Evolutionary conservation across 495 filamentous ascomycete genomes (phyloP), one percentile per base, ranked within the genome.

Genomic region (Recurvomyces mirabilis): DNA sequence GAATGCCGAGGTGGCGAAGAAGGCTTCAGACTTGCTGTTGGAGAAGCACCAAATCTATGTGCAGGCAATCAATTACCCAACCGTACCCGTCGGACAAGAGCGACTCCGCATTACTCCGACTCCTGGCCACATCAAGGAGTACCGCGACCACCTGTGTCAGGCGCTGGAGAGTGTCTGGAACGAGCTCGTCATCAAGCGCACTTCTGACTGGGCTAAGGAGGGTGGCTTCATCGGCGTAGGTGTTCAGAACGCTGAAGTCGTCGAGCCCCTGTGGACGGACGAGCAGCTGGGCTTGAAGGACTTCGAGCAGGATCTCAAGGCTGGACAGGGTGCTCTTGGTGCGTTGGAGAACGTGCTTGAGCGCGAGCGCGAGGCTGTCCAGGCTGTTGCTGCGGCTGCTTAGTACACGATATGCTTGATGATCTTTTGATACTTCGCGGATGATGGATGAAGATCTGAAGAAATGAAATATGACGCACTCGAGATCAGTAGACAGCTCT

Each of bases 31-130:
- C 60, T 74, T 87, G 59, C 77, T 94, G 5, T 70, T 98, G 7
- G 77, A 84, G 47, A 77, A 91, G 45, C 80, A 91, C 64, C 77
- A 77, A 35, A 96, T 98, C 63, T 96, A 98, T 58, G 91, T 98
- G 12, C 91, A 98, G 65, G 85, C 85, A 44, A 96, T 98, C 72
- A 98, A 98, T 67, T 98, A 96, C 65, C 91, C 91, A 5, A 98
- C 91, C 41, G 91, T 98, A 1, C 91, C 91, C 1, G 83, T 89
- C 4, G 91, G 91, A 12, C 85, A 98, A 67, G 91, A 98, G 65
- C 81, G 91, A 23, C 74, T 98, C 38, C 81, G 91, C 52, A 83
- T 98, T 61, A 98, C 91, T 6, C 91, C 91, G 0, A 98, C 91
- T 9, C 91, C 91, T 0, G 91, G 91, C 25, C 91, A 98, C 59